phyloP scores from a whole-genome alignment of 208 protist species.

The Trypanosomatidae sp. region DNA sequence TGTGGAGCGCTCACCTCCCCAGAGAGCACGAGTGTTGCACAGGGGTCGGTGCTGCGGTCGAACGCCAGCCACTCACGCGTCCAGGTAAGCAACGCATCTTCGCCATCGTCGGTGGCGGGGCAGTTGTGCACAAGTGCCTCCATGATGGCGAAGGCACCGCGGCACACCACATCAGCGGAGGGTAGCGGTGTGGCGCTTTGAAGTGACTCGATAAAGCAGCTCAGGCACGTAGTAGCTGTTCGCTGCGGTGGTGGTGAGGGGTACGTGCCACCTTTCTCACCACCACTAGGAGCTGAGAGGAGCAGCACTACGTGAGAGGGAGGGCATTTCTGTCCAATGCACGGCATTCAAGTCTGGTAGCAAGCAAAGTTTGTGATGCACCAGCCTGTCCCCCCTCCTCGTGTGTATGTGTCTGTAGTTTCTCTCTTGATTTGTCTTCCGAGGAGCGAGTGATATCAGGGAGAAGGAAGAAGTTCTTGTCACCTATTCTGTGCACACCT shows the following conservation, averaged over 20 bases:
- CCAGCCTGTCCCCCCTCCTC: not conserved
- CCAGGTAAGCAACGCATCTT: conserved; percentile 4
- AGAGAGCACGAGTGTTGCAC: not conserved
- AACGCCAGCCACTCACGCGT: not conserved
- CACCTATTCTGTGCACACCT: not conserved
- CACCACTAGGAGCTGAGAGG: not conserved
- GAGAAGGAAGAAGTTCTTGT: not conserved
- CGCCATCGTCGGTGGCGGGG: not conserved
- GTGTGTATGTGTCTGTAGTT: not conserved
- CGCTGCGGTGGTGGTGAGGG: not conserved
- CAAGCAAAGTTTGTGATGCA: not conserved
- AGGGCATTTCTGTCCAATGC: not conserved
- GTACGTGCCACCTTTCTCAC: not conserved
- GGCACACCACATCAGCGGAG: conserved; percentile 1
- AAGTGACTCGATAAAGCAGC: conserved; percentile 9
- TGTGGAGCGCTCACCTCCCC: not conserved
- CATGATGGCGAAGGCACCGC: conserved; percentile 9
- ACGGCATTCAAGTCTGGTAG: not conserved
- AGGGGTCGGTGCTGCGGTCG: not conserved
- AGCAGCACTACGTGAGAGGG: conserved; percentile 2
- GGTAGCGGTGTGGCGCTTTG: not conserved
- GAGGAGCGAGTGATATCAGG: not conserved
- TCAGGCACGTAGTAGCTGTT: conserved; percentile 2
- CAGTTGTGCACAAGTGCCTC: conserved; percentile 4
- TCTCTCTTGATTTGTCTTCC: not conserved